phyloP scores from a whole-genome alignment of 2,329 filamentous ascomycete genomes.

The Diaporthe caulivora region DNA sequence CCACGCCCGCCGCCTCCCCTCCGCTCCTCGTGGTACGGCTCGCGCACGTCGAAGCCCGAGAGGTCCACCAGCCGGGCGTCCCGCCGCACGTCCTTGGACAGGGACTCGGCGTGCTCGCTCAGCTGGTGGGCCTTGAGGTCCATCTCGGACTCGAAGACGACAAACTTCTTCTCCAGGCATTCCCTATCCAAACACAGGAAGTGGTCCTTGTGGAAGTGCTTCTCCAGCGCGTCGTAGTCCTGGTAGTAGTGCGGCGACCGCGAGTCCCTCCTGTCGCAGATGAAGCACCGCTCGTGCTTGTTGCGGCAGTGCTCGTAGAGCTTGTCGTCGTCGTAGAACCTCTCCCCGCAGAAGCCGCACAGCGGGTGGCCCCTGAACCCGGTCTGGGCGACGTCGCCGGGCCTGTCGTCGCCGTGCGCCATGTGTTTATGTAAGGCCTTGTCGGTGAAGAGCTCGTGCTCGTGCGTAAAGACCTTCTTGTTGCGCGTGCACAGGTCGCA shows the following conservation, averaged over 20 bases:
- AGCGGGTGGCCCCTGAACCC: conserved; percentile 97
- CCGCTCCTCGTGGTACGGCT: conserved; percentile 77
- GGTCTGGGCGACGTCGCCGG: conserved; percentile 90
- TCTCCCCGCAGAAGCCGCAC: conserved; percentile 89
- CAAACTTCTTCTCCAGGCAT: conserved; percentile 96
- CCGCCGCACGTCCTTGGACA: conserved; percentile 85
- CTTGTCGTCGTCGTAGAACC: conserved; percentile 97
- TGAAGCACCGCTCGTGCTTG: conserved; percentile 93
- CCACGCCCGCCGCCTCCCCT: conserved; percentile 60
- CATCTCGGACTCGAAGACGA: conserved; percentile 95
- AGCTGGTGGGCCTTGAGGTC: conserved; percentile 95
- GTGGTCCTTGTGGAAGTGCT: conserved; percentile 90
- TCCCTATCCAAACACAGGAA: conserved; percentile 87
- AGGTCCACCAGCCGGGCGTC: conserved; percentile 91
- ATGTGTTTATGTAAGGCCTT: conserved; percentile 89
- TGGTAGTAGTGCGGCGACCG: conserved; percentile 90
- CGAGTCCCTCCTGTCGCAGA: conserved; percentile 82
- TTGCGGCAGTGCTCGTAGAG: conserved; percentile 93
- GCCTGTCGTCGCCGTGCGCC: conserved; percentile 89
- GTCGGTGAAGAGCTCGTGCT: conserved; percentile 90
- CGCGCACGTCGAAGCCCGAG: conserved; percentile 83
- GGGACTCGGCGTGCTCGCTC: conserved; percentile 80
- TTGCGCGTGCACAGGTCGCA: conserved; percentile 91
- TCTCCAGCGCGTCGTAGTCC: conserved; percentile 87
- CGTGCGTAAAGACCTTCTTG: conserved; percentile 98